Percentiles rank a stretch among this genome's conserved stretches.
These are phyloP conservation scores for Chara braunii DNA, from an alignment of 139 green algal species.

Conservation along the genomic window DNA sequence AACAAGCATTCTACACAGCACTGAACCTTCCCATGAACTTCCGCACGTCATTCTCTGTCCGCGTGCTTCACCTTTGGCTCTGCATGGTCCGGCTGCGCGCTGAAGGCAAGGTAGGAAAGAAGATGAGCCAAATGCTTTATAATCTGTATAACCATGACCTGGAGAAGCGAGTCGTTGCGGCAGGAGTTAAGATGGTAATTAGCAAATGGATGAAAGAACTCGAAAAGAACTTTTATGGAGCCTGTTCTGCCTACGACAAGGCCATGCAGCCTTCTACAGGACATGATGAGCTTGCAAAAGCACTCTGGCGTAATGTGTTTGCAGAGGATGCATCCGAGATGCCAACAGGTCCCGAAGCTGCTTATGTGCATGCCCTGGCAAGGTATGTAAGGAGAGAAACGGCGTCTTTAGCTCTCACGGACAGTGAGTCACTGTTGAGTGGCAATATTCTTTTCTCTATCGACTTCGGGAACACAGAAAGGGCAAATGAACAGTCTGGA, in stretches of 20 bases:
- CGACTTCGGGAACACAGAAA: too few relatives aligned
- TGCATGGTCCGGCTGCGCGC: slow-evolving; percentile 18
- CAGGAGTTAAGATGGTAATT: slow-evolving; percentile 32
- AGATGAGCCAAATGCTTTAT: slow-evolving; percentile 26
- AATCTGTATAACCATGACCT: slow-evolving; percentile 32
- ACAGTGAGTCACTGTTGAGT: too few relatives aligned
- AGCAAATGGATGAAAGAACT: slow-evolving; percentile 46
- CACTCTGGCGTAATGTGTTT: slow-evolving; percentile 25
- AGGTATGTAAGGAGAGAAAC: too few relatives aligned
- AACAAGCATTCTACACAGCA: slow-evolving; percentile 22
- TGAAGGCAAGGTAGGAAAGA: slow-evolving; percentile 10
- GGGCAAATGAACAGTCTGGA: too few relatives aligned
- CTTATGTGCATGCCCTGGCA: too few relatives aligned
- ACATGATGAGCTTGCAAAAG: slow-evolving; percentile 5
- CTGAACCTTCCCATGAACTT: slow-evolving; percentile 13
- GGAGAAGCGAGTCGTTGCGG: slow-evolving; percentile 15
- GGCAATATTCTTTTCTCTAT: too few relatives aligned
- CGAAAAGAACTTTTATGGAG: slow-evolving; percentile 44
- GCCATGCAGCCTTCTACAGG: slow-evolving; percentile 7
- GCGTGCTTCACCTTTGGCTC: slow-evolving; percentile 37
- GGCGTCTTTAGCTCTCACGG: too few relatives aligned
- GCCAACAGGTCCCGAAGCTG: not conserved
- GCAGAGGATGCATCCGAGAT: slow-evolving; percentile 7
- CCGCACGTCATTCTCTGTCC: slow-evolving; percentile 18
- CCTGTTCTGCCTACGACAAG: slow-evolving; percentile 27